These are phyloP conservation scores for Grifola frondosa DNA, from an alignment of 1,284 basidiomycete species.

Conservation along the genomic window DNA sequence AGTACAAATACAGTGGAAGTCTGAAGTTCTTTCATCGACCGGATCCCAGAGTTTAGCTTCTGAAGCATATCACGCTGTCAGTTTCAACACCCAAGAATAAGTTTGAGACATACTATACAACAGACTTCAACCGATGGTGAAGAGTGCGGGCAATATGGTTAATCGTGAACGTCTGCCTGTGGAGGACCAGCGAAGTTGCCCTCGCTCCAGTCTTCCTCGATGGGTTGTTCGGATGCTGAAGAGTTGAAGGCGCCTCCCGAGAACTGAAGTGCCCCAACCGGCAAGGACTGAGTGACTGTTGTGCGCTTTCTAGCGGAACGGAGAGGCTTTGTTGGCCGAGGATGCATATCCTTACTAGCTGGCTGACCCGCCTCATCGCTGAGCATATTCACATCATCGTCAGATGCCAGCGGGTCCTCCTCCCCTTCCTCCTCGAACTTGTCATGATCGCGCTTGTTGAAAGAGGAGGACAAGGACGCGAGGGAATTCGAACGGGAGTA, in stretches of 20 bases:
- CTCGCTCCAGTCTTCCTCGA: constrained; percentile 26
- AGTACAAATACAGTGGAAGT: too few relatives aligned
- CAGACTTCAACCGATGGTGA: too few relatives aligned
- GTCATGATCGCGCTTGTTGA: constrained; percentile 19
- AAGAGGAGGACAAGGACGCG: constrained; percentile 16
- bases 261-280: constrained; percentile 21
- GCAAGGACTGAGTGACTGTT: constrained; percentile 19
- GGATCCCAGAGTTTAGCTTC: too few relatives aligned
- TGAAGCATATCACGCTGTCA: too few relatives aligned
- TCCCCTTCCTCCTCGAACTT: constrained; percentile 11
- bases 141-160: too few relatives aligned
- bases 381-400: constrained; percentile 8
- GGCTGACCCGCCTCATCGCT: too few relatives aligned
- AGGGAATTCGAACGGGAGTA: constrained; percentile 12
- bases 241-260: constrained; percentile 10
- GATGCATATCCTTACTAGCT: not conserved
- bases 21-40: too few relatives aligned
- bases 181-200: constrained; percentile 5
- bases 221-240: too few relatives aligned
- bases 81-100: too few relatives aligned
- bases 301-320: constrained; percentile 2
- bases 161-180: too few relatives aligned
- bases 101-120: too few relatives aligned
- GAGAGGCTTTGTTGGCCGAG: constrained; percentile 9
- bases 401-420: constrained; percentile 10